Evolutionary conservation across 2,329 filamentous ascomycete genomes (phyloP).

Genomic region (Onygenales sp.): DNA sequence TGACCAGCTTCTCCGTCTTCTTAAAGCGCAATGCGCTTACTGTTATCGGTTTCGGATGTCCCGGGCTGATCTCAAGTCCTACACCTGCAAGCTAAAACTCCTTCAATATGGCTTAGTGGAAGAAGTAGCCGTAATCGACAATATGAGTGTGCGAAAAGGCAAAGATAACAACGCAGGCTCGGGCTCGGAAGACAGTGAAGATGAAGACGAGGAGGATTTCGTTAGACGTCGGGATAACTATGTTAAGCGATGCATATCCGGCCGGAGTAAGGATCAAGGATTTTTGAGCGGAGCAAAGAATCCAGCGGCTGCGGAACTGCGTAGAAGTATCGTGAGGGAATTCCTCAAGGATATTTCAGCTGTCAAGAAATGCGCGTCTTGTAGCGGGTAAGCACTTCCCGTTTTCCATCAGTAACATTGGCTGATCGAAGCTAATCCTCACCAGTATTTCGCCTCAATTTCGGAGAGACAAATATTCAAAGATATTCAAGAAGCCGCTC

Average conservation of each 20-base stretch:
- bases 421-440: not conserved
- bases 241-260: slow-evolving; percentile 62
- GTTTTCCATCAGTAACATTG: not conserved
- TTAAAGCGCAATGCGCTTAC: slow-evolving; percentile 82
- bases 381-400: slow-evolving; percentile 39
- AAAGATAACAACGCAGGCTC: slow-evolving; percentile 40
- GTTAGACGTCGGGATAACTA: slow-evolving; percentile 54
- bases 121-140: slow-evolving; percentile 53
- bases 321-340: slow-evolving; percentile 66
- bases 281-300: slow-evolving; percentile 56
- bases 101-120: slow-evolving; percentile 74
- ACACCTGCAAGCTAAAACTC: slow-evolving; percentile 73
- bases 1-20: slow-evolving; percentile 76
- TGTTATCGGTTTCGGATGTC: slow-evolving; percentile 78
- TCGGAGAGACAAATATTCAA: slow-evolving; percentile 82
- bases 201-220: slow-evolving; percentile 44
- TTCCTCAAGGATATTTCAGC: slow-evolving; percentile 67
- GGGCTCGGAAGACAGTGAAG: slow-evolving; percentile 57
- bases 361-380: slow-evolving; percentile 60
- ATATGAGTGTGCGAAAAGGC: slow-evolving; percentile 36
- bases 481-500: slow-evolving; percentile 82
- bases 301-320: slow-evolving; percentile 69
- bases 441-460: slow-evolving; percentile 67
- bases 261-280: slow-evolving; percentile 35
- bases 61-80: slow-evolving; percentile 66